Percentiles rank a stretch among this genome's conserved stretches.
phyloP scores from a whole-genome alignment of 306 rosid species.

The Citrullus amarus region DNA sequence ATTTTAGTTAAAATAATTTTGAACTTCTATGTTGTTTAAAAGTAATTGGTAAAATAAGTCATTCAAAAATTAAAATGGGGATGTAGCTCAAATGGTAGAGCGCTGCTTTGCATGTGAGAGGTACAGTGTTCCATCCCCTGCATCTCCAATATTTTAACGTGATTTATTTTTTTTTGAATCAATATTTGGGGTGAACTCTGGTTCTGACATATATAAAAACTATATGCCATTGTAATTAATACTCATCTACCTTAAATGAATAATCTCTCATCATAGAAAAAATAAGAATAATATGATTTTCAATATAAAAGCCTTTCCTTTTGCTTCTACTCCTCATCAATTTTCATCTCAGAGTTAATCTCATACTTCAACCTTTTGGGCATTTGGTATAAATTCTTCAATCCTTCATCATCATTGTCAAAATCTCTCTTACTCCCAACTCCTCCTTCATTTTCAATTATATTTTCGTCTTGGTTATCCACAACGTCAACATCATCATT shows the following conservation, averaged over 20 bases:
- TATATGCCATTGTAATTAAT: too few relatives aligned
- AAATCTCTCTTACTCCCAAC: neutral
- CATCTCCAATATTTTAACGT: too few relatives aligned
- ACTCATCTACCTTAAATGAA: too few relatives aligned
- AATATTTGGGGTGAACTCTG: too few relatives aligned
- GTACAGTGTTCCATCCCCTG: constrained; percentile 16
- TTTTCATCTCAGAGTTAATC: neutral
- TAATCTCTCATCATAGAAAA: too few relatives aligned
- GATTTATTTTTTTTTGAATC: too few relatives aligned
- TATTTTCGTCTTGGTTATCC: neutral
- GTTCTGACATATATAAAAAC: too few relatives aligned
- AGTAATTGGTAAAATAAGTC: too few relatives aligned
- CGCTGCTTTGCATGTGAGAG: constrained; percentile 97
- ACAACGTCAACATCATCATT: neutral
- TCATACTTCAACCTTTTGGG: neutral
- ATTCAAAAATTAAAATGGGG: too few relatives aligned
- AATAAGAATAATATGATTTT: neutral
- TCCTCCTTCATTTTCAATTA: neutral
- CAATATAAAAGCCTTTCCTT: neutral
- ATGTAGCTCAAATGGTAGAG: constrained; percentile 98
- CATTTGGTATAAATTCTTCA: neutral
- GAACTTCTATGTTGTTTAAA: too few relatives aligned
- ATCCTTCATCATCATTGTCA: neutral
- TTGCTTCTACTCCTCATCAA: neutral
- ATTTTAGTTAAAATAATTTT: too few relatives aligned